Base-by-base conservation (phyloP, 176 grass and related monocot genomes). In the Lolium multiflorum region DNA sequence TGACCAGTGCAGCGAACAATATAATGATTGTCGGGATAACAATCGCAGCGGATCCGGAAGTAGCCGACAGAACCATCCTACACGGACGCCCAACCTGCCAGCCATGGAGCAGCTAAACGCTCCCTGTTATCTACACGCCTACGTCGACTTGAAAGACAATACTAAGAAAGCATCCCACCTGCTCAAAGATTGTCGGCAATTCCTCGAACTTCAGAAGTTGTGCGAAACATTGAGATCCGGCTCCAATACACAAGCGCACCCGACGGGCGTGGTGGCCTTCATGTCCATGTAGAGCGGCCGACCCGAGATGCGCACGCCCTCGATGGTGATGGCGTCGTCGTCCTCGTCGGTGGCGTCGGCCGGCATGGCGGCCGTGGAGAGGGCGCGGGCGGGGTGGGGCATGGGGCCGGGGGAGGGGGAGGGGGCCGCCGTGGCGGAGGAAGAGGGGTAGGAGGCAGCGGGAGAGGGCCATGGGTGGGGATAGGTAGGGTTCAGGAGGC, bases 261-360 rank as follows among this genome's bases (percentile, higher is more conserved):
- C 93, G 93, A 96, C 96, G 16, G 92, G 96, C 7, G 92, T 96
- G 6, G 96, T 98, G 9, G 96, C 96, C 89, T 98, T 93, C 96
- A 96, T 98, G 78, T 98, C 96, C 74, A 98, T 41, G 92, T 98
- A 98, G 2, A 96, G 86, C 2, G 96, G 96, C 0, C 96, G 96
- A 6, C 93, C 93, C 7, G 96, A 92, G 73, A 98, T 96, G 83
- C 79, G 90, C 21, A 98, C 96, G 57, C 96, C 96, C 81, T 98
- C 95, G 83, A 95, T 89, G 73, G 83, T 89, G 78, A 98, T 21
- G 35, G 78, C 47, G 2, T 85, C 89, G 5, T 85, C 88, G 1
- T 68, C 93, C 22, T 64, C 77, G 5, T 81, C 58, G 26, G 70
- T 14, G 48, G 21, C 21, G 13, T n/a, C 55, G 48, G 78, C 43